Evolutionary conservation across 208 protist species (phyloP), one percentile per base, ranked within the genome.

Genomic region (Naegleria fowleri): DNA sequence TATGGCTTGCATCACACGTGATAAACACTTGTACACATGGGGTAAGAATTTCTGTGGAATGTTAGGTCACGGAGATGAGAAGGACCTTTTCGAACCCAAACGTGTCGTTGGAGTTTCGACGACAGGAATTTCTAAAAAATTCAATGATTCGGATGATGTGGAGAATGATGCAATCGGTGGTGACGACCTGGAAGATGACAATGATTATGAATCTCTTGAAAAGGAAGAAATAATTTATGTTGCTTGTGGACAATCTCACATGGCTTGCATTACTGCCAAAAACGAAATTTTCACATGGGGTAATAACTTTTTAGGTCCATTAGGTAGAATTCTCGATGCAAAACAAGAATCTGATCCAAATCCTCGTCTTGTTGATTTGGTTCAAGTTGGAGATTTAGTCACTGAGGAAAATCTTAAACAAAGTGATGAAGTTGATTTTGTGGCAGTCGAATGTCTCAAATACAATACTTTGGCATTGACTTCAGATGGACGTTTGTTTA

Each of bases 391-490:
- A 38, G 25, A 36, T n/a, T 9, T 88, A 0, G 41, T 88, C 11
- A 58, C 41, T 11, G 84, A 88, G 55, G 84, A 88, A 38, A 88
- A 52, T 55, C 41, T 88, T 15, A 58, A 52, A 38, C 25, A 38
- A 19, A 88, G 84, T 88, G 39, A 52, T 38, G 41, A 88, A 55
- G 13, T 88, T 55, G 84, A 88, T 9, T 88, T 88, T 88, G 41
- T 88, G 51, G 41, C 51, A 38, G 16, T 88, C 33, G 84, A 88
- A 88, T 88, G 84, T 58, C 41, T 88, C 6, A 25, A 38, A 58
- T 88, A 67, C 40, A 89, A 89, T 29, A 89, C 48, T 19, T 6
- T 89, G 5, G 86, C 86, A 52, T 40, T 89, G n/a, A 89, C 86
- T 22, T 55, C 22, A 40, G 48, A 89, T 41, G 86, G 86, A 75